phyloP scores from a whole-genome alignment of 2,329 filamentous ascomycete genomes.

The Sarocladiaceae sp. region DNA sequence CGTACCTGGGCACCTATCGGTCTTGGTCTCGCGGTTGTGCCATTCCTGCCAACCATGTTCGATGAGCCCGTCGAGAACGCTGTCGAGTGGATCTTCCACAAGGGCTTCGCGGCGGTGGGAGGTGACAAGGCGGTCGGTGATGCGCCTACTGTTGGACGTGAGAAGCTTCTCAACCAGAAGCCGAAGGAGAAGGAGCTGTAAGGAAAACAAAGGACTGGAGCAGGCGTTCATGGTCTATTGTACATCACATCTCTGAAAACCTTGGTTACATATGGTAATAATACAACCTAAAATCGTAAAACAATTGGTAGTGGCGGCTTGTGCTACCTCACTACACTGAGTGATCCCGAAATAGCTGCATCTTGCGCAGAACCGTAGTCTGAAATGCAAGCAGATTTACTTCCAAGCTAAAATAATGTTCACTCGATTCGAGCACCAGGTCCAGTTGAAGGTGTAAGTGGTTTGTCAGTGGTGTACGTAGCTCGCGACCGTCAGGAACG shows the following conservation, averaged over 20 bases:
- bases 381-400: too few species aligned
- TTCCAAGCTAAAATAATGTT: too few species aligned
- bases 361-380: too few species aligned
- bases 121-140: slow-evolving; percentile 54
- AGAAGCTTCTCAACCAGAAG: slow-evolving; percentile 33
- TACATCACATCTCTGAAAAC: background rate
- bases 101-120: slow-evolving; percentile 69
- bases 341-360: too few species aligned
- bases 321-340: too few species aligned
- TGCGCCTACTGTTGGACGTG: slow-evolving; percentile 48
- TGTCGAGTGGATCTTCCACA: slow-evolving; percentile 87
- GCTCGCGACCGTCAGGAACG: background rate
- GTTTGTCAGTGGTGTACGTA: too few species aligned
- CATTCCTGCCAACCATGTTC: slow-evolving; percentile 78
- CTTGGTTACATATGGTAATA: too few species aligned
- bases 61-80: slow-evolving; percentile 90
- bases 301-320: too few species aligned
- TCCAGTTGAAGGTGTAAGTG: too few species aligned
- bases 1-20: slow-evolving; percentile 91
- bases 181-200: slow-evolving; percentile 42
- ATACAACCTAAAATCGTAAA: too few species aligned
- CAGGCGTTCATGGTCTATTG: background rate
- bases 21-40: slow-evolving; percentile 71
- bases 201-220: background rate
- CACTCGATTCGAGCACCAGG: too few species aligned